Evolutionary conservation across 257 asterid genomes (phyloP).

Genomic region (Mitragyna speciosa): DNA sequence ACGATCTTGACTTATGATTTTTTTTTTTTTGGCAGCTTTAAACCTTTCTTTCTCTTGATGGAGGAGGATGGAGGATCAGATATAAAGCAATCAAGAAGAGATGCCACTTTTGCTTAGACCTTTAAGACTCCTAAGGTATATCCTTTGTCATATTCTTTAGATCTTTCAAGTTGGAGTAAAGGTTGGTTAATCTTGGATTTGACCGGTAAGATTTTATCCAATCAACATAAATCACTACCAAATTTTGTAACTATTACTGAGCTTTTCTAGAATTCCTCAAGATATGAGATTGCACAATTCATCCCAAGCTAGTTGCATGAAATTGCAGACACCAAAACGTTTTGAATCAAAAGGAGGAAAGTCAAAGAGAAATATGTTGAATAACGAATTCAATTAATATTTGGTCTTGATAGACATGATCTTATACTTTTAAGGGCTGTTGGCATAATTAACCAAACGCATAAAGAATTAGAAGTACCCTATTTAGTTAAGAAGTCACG

Average conservation of each 20-base stretch:
- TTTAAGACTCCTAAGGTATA: constrained; percentile 15
- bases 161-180: not conserved
- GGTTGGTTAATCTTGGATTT: not conserved
- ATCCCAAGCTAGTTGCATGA: not conserved
- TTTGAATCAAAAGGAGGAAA: not conserved
- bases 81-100: constrained; percentile 6
- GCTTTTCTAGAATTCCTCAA: not conserved
- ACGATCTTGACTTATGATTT: constrained; percentile 20
- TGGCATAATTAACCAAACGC: too few relatives aligned
- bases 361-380: too few relatives aligned
- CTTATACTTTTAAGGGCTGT: too few relatives aligned
- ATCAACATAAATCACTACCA: not conserved
- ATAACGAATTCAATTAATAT: not conserved
- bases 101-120: constrained; percentile 21
- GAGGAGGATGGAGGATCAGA: not conserved
- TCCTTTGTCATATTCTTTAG: constrained; percentile 19
- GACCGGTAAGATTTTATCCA: not conserved
- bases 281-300: not conserved
- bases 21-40: constrained; percentile 1
- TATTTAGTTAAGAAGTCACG: too few relatives aligned
- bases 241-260: too few relatives aligned
- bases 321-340: not conserved
- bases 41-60: not conserved
- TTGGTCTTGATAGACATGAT: not conserved
- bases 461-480: too few relatives aligned